These are phyloP conservation scores for Geotrichum europaeum DNA, from an alignment of 1,139 yeast species.

Conservation along the genomic window DNA sequence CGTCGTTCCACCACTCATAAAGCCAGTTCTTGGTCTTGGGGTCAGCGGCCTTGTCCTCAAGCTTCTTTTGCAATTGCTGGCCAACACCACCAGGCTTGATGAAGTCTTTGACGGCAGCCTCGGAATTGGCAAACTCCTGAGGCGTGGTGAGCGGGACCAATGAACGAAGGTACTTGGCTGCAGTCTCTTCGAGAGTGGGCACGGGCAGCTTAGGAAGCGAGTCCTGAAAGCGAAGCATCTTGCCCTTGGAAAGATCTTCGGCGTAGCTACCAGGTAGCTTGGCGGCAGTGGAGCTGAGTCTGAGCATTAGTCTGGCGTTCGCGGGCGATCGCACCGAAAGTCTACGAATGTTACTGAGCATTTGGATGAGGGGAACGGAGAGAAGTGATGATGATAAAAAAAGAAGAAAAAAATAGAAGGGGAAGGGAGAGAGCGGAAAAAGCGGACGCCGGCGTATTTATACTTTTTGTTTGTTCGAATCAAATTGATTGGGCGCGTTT, in stretches of 20 bases:
- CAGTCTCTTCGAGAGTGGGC: constrained; percentile 70
- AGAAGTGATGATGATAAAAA: neutral
- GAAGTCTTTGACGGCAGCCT: constrained; percentile 60
- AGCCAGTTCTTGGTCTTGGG: constrained; percentile 76
- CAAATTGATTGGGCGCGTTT: neutral
- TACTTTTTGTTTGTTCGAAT: neutral
- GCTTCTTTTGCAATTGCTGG: constrained; percentile 59
- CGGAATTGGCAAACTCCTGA: constrained; percentile 52
- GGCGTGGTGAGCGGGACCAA: constrained; percentile 62
- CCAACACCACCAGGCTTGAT: constrained; percentile 58
- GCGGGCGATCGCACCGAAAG: constrained; percentile 9
- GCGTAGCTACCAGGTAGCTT: constrained; percentile 29
- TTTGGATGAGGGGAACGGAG: neutral
- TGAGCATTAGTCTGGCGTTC: constrained; percentile 16
- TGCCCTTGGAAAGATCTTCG: constrained; percentile 49
- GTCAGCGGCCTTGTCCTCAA: constrained; percentile 51
- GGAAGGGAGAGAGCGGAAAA: neutral
- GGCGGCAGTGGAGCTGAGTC: constrained; percentile 32
- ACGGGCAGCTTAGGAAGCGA: constrained; percentile 83
- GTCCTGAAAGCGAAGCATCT: constrained; percentile 65
- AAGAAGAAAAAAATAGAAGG: neutral
- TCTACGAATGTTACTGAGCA: constrained; percentile 14
- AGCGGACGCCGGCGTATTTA: neutral
- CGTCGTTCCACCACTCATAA: constrained; percentile 89
- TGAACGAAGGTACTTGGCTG: constrained; percentile 61